A percentile compares a stretch with the other conserved stretches of the same genome.
phyloP scores from a whole-genome alignment of 352 stramenopile species.

The Globisporangium nagaii region DNA sequence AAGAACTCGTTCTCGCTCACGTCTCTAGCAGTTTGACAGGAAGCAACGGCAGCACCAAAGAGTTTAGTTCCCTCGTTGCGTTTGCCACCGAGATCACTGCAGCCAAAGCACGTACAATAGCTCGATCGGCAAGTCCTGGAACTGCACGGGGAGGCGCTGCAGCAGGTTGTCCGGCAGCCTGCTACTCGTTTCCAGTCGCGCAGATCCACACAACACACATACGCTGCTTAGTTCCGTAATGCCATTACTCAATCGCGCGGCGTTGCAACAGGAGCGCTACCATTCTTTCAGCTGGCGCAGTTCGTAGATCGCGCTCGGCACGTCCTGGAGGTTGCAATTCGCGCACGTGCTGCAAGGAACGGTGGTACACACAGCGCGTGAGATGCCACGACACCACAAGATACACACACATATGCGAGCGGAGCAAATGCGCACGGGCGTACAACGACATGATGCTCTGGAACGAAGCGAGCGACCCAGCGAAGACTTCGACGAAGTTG shows the following conservation, averaged over 20 bases:
- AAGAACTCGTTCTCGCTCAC: constrained; percentile 23
- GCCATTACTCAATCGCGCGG: too few relatives aligned
- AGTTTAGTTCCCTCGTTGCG: too few relatives aligned
- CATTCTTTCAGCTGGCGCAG: constrained; percentile 21
- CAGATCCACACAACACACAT: background rate
- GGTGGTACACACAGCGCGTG: background rate
- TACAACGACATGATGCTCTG: constrained; percentile 16
- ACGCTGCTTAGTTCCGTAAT: background rate
- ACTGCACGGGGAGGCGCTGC: constrained; percentile 24
- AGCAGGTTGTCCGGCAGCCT: constrained; percentile 19
- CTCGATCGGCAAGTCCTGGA: constrained; percentile 23
- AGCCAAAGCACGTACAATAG: constrained; percentile 27
- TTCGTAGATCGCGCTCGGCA: constrained; percentile 27
- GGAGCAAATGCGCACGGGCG: background rate
- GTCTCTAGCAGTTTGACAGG: constrained; percentile 16
- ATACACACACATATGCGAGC: too few relatives aligned
- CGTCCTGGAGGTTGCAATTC: constrained; percentile 28
- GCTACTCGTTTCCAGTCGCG: constrained; percentile 7
- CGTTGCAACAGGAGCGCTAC: too few relatives aligned
- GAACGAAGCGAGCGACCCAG: constrained; percentile 12
- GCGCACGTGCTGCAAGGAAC: constrained; percentile 19
- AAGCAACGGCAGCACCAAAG: background rate
- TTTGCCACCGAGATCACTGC: too few relatives aligned
- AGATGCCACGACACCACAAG: too few relatives aligned
- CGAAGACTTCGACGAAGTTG: constrained; percentile 15